phyloP scores from a whole-genome alignment of 257 asterid species.

The Galeopsis tetrahit region DNA sequence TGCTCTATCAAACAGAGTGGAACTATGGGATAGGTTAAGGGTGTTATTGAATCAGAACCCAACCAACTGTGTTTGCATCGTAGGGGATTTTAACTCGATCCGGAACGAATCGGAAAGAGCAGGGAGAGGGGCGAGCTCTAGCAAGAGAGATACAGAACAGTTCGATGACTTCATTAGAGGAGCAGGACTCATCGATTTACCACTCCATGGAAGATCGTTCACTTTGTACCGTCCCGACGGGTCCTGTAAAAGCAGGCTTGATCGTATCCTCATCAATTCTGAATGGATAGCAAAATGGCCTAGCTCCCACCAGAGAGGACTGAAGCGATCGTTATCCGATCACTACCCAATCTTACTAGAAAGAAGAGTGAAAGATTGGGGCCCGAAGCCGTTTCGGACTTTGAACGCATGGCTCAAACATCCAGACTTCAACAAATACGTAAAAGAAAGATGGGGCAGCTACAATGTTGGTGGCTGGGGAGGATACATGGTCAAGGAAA shows the following conservation, averaged over 20 bases:
- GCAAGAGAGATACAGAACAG: not conserved
- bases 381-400: not conserved
- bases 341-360: not conserved
- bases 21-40: not conserved
- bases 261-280: not conserved
- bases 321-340: not conserved
- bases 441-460: not conserved
- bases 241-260: not conserved
- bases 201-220: not conserved
- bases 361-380: not conserved
- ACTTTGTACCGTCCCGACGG: not conserved
- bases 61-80: not conserved
- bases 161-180: not conserved
- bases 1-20: not conserved
- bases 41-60: not conserved
- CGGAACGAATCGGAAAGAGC: not conserved
- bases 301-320: not conserved
- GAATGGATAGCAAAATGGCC: not conserved
- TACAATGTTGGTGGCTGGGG: not conserved
- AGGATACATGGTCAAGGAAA: no score
- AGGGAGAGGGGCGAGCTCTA: not conserved
- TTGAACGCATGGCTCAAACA: not conserved
- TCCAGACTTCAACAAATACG: not conserved
- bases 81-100: not conserved
- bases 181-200: not conserved